These are phyloP conservation scores for Hansenula sp. DNA, from an alignment of 1,139 yeast species.

Conservation along the genomic window DNA sequence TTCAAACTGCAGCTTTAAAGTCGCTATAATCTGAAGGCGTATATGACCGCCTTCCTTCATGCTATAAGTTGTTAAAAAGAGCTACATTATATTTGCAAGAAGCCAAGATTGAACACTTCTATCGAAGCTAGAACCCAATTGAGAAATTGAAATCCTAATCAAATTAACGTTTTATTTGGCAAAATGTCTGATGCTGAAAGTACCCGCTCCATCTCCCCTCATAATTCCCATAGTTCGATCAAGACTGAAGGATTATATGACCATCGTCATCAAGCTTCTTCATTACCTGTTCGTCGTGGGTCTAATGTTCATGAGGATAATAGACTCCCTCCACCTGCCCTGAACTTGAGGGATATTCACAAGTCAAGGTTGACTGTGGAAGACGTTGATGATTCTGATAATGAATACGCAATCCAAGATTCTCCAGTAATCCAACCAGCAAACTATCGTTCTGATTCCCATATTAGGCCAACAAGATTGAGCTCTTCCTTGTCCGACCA, in stretches of 20 bases:
- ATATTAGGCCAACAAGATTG: constrained; percentile 12
- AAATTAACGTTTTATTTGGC: neutral
- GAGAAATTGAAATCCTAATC: neutral
- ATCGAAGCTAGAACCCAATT: neutral
- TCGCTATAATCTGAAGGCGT: constrained; percentile 1
- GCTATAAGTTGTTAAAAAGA: neutral
- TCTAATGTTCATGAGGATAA: constrained; percentile 9
- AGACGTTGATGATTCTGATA: constrained; percentile 7
- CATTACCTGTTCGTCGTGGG: constrained; percentile 34
- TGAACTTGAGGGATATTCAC: neutral
- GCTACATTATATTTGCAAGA: neutral
- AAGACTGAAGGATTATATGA: constrained; percentile 45
- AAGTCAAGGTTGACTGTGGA: neutral
- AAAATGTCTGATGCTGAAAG: constrained; percentile 25
- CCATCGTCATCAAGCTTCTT: constrained; percentile 49
- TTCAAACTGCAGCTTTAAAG: neutral
- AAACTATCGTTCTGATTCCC: constrained; percentile 1
- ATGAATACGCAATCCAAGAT: constrained; percentile 14
- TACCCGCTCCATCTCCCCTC: constrained; percentile 15
- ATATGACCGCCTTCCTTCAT: neutral
- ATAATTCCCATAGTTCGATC: constrained; percentile 24
- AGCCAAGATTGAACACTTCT: no score
- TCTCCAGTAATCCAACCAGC: constrained; percentile 5
- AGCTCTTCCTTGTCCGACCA: constrained; percentile 5
- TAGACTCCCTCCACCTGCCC: constrained; percentile 20